Percentiles rank a stretch among this genome's conserved stretches.
Evolutionary conservation across 2,329 filamentous ascomycete species (phyloP).

Genomic region (Botrytis aclada): DNA sequence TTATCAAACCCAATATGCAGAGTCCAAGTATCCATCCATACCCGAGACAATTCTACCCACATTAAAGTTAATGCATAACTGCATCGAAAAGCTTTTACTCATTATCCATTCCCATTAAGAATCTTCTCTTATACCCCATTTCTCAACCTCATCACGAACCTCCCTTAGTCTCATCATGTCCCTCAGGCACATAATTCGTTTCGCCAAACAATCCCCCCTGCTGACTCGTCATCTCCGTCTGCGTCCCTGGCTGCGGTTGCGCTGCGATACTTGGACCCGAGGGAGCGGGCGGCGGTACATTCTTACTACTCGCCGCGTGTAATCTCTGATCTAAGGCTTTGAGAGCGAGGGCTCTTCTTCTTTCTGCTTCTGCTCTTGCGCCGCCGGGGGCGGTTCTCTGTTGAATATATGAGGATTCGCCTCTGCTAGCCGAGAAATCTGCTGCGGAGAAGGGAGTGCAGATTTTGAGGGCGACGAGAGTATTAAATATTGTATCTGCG

Average conservation of each 20-base stretch:
- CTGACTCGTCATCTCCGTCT: slow-evolving; percentile 44
- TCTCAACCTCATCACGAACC: neutral
- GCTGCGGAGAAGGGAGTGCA: slow-evolving; percentile 83
- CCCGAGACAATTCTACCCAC: neutral
- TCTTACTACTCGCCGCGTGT: slow-evolving; percentile 67
- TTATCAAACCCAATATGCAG: neutral
- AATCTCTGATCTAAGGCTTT: slow-evolving; percentile 90
- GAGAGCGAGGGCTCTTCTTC: slow-evolving; percentile 81
- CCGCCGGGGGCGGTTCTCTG: slow-evolving; percentile 55
- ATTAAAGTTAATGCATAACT: no score
- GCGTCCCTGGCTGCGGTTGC: slow-evolving; percentile 54
- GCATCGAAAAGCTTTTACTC: neutral
- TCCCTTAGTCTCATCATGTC: slow-evolving; percentile 41
- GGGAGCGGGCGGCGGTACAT: slow-evolving; percentile 43
- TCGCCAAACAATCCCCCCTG: slow-evolving; percentile 55
- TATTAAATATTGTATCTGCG: slow-evolving; percentile 70
- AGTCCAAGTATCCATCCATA: neutral
- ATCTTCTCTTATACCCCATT: neutral
- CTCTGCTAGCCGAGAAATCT: slow-evolving; percentile 73
- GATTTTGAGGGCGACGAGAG: slow-evolving; percentile 71
- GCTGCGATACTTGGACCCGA: slow-evolving; percentile 55
- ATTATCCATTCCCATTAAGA: neutral
- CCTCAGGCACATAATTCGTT: slow-evolving; percentile 67
- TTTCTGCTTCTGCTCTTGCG: slow-evolving; percentile 86
- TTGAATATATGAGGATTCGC: slow-evolving; percentile 44